Percentiles rank a stretch among this genome's conserved stretches.
phyloP scores from a whole-genome alignment of 768 basidiomycete species.

The Suillus subluteus region DNA sequence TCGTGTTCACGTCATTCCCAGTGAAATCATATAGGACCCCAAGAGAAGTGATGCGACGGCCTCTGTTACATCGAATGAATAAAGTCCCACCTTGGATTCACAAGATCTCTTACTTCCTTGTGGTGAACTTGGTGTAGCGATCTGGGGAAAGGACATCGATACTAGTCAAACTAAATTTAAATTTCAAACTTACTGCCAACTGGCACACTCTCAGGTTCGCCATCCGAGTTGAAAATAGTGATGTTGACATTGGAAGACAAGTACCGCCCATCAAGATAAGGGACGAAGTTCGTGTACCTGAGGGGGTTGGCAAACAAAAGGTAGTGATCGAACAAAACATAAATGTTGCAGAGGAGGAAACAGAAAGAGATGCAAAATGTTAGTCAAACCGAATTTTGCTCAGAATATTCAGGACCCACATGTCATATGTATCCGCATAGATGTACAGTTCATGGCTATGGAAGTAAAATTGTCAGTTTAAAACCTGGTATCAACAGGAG shows the following conservation, averaged over 20 bases:
- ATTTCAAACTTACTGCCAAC: constrained; percentile 42
- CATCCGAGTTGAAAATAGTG: constrained; percentile 54
- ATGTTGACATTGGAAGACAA: constrained; percentile 88
- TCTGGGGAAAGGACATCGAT: constrained; percentile 44
- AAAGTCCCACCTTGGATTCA: neutral
- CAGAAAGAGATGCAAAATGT: neutral
- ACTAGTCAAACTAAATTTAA: neutral
- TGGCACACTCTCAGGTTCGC: constrained; percentile 41
- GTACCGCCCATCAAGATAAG: constrained; percentile 70
- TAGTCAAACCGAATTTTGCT: neutral
- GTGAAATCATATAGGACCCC: constrained; percentile 82
- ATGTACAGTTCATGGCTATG: constrained; percentile 81
- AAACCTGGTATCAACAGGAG: neutral
- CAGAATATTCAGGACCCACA: constrained; percentile 40
- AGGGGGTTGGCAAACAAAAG: neutral
- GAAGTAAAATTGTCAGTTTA: constrained; percentile 6
- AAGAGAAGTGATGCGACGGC: constrained; percentile 74
- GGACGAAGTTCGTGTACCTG: constrained; percentile 69
- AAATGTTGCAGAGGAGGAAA: neutral
- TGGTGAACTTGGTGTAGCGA: constrained; percentile 74
- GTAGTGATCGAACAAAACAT: neutral
- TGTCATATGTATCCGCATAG: constrained; percentile 67
- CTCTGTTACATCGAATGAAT: constrained; percentile 39
- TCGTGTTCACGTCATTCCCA: constrained; percentile 69
- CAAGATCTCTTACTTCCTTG: constrained; percentile 57